Evolutionary conservation across 768 basidiomycete species (phyloP).

Genomic region (Suillus sp.): DNA sequence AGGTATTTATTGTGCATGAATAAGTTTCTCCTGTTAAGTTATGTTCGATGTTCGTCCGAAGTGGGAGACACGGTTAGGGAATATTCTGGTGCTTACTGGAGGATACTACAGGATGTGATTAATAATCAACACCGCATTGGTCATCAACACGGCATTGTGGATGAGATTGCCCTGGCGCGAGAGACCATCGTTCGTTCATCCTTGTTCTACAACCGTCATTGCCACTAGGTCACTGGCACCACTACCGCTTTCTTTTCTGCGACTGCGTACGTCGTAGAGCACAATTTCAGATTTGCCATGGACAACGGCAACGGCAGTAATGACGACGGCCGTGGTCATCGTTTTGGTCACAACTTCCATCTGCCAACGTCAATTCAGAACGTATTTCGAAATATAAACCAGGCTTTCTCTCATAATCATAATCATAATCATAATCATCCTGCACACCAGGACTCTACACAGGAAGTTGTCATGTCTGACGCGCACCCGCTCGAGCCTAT

Average conservation of each 20-base stretch:
- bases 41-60: neutral
- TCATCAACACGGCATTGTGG: constrained; percentile 18
- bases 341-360: constrained; percentile 24
- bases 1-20: neutral
- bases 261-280: neutral
- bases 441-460: constrained; percentile 3
- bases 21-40: neutral
- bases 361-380: constrained; percentile 31
- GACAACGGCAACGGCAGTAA: constrained; percentile 19
- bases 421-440: constrained; percentile 10
- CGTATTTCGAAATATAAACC: constrained; percentile 35
- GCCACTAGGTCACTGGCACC: neutral
- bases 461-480: constrained; percentile 2
- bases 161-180: constrained; percentile 9
- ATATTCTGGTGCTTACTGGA: constrained; percentile 37
- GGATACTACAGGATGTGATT: constrained; percentile 21
- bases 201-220: constrained; percentile 26
- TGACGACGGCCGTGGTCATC: constrained; percentile 12
- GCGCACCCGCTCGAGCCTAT: constrained; percentile 14
- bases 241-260: constrained; percentile 18
- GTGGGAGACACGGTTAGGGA: constrained; percentile 14
- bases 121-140: constrained; percentile 17
- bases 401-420: constrained; percentile 27
- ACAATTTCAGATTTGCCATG: neutral
- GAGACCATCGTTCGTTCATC: constrained; percentile 11